Evolutionary conservation across 23 red algal genomes (phyloP).

Genomic region (Chondrus crispus): DNA sequence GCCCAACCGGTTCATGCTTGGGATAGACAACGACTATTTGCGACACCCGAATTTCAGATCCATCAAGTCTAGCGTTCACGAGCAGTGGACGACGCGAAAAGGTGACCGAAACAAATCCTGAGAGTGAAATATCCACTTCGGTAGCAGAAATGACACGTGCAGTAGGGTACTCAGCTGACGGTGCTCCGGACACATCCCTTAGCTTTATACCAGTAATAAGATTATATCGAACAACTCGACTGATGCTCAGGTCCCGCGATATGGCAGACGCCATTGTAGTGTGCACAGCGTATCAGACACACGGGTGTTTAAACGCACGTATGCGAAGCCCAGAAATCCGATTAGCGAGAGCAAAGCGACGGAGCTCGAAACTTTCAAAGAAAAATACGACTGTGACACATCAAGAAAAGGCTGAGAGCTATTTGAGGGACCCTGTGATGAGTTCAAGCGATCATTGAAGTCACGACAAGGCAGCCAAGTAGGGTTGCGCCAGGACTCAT

Average conservation of each 20-base stretch:
- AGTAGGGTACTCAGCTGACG: slow-evolving; percentile 1
- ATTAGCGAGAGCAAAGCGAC: neutral
- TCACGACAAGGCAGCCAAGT: too few species aligned
- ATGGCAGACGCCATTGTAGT: neutral
- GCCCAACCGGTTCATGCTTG: slow-evolving; percentile 28
- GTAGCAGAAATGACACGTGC: slow-evolving; percentile 16
- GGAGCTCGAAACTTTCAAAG: neutral
- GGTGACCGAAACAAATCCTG: neutral
- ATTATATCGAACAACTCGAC: slow-evolving; percentile 26
- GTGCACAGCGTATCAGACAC: neutral
- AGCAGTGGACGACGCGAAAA: neutral
- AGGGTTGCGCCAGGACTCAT: too few species aligned
- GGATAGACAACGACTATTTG: neutral
- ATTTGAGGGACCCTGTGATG: too few species aligned
- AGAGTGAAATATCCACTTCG: neutral
- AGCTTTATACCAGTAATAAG: slow-evolving; percentile 35
- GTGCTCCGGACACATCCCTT: slow-evolving; percentile 9
- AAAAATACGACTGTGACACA: too few species aligned
- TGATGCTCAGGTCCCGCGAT: neutral
- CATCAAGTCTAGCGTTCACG: neutral
- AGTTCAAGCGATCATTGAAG: too few species aligned
- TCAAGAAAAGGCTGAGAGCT: too few species aligned
- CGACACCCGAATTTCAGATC: slow-evolving; percentile 1
- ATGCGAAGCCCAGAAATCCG: neutral
- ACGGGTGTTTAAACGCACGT: neutral